Conservation (phyloP, 768 basidiomycete species). For the Boletus huronensis region DNA sequence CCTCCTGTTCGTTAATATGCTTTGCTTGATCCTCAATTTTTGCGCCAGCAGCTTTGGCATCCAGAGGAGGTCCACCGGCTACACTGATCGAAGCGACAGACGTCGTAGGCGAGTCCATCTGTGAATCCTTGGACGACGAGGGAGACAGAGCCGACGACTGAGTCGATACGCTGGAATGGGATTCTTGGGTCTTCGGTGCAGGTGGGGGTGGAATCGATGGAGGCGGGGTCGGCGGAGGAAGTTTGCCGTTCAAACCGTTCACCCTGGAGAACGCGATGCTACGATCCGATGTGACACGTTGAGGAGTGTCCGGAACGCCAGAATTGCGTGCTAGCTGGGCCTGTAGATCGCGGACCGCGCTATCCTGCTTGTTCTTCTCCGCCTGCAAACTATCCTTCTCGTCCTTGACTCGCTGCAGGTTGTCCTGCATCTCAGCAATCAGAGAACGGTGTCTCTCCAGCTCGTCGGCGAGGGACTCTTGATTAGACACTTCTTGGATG, state of each 20-base stretch:
- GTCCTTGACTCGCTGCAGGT: constrained; percentile 73
- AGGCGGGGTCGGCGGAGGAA: constrained; percentile 78
- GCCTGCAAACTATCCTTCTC: constrained; percentile 75
- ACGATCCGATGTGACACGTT: constrained; percentile 52
- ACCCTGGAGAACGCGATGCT: constrained; percentile 53
- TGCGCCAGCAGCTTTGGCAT: constrained; percentile 48
- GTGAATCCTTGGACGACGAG: constrained; percentile 68
- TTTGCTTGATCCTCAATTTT: constrained; percentile 73
- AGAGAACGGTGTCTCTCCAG: constrained; percentile 74
- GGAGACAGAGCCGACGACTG: constrained; percentile 54
- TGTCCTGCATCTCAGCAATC: constrained; percentile 74
- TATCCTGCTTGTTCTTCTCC: constrained; percentile 69
- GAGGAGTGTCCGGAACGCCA: constrained; percentile 36
- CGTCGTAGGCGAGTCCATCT: constrained; percentile 62
- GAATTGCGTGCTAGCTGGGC: constrained; percentile 62
- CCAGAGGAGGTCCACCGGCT: constrained; percentile 36
- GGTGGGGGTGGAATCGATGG: constrained; percentile 87
- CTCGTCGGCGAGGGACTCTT: constrained; percentile 69
- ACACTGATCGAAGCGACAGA: constrained; percentile 50
- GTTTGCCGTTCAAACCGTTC: constrained; percentile 65
- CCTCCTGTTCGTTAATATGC: constrained; percentile 78
- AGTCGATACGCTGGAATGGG: constrained; percentile 56
- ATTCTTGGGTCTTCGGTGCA: constrained; percentile 55
- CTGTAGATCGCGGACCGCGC: constrained; percentile 73
- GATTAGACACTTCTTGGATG: constrained; percentile 68